These are phyloP conservation scores for Verticillium albo-atrum DNA, from an alignment of 2,329 filamentous ascomycete species.

Conservation along the genomic window DNA sequence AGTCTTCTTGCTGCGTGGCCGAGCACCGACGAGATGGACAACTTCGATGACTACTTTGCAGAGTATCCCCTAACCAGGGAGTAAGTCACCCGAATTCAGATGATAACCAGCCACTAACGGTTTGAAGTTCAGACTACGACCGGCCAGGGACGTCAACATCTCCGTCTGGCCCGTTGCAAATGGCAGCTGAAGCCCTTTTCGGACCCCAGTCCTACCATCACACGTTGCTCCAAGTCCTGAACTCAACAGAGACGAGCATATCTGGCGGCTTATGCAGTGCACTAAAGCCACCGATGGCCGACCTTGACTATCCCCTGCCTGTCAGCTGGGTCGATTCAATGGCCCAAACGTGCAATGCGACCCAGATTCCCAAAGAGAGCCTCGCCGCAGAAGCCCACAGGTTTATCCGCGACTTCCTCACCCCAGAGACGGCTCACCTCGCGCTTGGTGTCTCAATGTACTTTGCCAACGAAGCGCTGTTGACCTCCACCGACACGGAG, in stretches of 20 bases:
- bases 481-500: conserved; percentile 6
- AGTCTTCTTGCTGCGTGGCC: conserved; percentile 5
- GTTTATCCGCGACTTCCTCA: not conserved
- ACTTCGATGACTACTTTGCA: conserved; percentile 10
- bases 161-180: conserved; percentile 3
- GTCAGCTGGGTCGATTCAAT: conserved; percentile 7
- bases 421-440: not conserved
- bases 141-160: conserved; percentile 5
- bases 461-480: conserved; percentile 6
- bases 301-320: not conserved
- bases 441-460: conserved; percentile 8
- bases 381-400: not conserved
- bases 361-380: conserved; percentile 3
- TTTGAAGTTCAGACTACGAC: conserved; percentile 4
- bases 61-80: conserved; percentile 8
- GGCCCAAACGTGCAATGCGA: conserved; percentile 6
- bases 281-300: not conserved
- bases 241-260: not conserved
- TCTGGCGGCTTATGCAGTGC: not conserved
- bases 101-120: not conserved
- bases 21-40: conserved; percentile 7
- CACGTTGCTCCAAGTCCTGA: conserved; percentile 4
- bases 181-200: conserved; percentile 7
- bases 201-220: conserved; percentile 6
- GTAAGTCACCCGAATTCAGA: not conserved